These are phyloP conservation scores for Monilinia fructigena DNA, from an alignment of 2,329 filamentous ascomycete species.

Conservation along the genomic window DNA sequence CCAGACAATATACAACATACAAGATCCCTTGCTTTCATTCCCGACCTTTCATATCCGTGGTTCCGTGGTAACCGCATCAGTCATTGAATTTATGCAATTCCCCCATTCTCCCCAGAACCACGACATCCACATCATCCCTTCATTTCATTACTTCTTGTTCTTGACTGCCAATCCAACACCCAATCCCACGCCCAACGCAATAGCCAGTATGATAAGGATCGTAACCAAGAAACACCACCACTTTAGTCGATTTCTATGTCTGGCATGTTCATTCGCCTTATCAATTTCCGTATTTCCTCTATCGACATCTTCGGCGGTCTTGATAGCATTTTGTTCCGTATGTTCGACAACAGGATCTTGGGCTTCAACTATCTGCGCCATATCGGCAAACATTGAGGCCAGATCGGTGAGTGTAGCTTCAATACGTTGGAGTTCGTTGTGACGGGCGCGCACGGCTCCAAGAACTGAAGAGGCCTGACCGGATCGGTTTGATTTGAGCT, in stretches of 20 bases:
- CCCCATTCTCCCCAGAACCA: conserved; percentile 12
- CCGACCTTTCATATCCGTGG: neutral
- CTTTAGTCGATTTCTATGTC: conserved; percentile 70
- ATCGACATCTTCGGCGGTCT: conserved; percentile 65
- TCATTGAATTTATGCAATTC: conserved; percentile 10
- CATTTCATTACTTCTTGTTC: neutral
- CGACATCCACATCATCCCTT: neutral
- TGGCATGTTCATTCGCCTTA: conserved; percentile 65
- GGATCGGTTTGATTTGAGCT: conserved; percentile 74
- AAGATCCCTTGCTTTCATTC: conserved; percentile 5
- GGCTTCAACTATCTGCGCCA: conserved; percentile 70
- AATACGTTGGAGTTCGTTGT: conserved; percentile 80
- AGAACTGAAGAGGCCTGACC: conserved; percentile 72
- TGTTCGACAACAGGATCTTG: conserved; percentile 64
- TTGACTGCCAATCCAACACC: conserved; percentile 35
- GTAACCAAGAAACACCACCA: conserved; percentile 72
- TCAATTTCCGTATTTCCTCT: conserved; percentile 68
- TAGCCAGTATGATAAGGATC: conserved; percentile 57
- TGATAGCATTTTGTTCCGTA: conserved; percentile 63
- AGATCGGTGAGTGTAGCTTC: conserved; percentile 73
- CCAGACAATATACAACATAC: conserved; percentile 21
- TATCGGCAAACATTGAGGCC: conserved; percentile 67
- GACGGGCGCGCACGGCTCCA: conserved; percentile 75
- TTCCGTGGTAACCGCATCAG: conserved; percentile 2
- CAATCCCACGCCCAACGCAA: conserved; percentile 53